Conservation (phyloP, 2,329 filamentous ascomycete species). For the Metarhizium sp. region DNA sequence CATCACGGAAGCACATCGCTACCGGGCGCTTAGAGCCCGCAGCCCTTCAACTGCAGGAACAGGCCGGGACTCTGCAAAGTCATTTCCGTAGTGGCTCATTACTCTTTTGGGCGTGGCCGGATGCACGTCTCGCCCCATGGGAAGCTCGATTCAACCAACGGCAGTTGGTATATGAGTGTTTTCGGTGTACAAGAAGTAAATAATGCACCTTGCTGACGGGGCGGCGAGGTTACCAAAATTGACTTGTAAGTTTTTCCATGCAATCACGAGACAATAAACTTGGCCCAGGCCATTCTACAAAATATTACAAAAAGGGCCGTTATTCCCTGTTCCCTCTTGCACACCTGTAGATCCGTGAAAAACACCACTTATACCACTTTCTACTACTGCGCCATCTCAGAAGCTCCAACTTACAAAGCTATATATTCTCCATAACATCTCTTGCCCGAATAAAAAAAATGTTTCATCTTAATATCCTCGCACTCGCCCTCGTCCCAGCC, state of each 20-base stretch:
- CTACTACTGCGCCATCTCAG: no score
- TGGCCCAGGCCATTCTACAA: neutral
- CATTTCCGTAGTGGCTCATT: neutral
- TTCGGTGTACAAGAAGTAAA: neutral
- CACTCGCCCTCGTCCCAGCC: constrained; percentile 12
- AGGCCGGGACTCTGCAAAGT: neutral
- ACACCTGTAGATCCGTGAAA: neutral
- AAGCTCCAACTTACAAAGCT: no score
- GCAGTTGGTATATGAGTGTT: neutral
- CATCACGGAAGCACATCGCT: constrained; percentile 2
- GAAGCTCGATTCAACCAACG: constrained; percentile 2
- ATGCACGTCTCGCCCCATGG: constrained; percentile 1
- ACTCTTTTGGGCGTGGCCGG: neutral
- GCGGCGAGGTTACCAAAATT: neutral
- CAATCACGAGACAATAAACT: no score
- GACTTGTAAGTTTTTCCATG: neutral
- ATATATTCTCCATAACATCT: no score
- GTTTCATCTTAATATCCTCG: constrained; percentile 4
- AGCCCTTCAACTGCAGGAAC: neutral
- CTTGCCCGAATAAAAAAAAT: neutral
- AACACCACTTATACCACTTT: neutral
- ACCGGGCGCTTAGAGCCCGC: constrained; percentile 3
- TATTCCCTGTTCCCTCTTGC: neutral
- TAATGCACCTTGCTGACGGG: neutral
- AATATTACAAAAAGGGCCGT: neutral